These are phyloP conservation scores for Deinandra increscens DNA, from an alignment of 129 eudicot species.

Conservation along the genomic window DNA sequence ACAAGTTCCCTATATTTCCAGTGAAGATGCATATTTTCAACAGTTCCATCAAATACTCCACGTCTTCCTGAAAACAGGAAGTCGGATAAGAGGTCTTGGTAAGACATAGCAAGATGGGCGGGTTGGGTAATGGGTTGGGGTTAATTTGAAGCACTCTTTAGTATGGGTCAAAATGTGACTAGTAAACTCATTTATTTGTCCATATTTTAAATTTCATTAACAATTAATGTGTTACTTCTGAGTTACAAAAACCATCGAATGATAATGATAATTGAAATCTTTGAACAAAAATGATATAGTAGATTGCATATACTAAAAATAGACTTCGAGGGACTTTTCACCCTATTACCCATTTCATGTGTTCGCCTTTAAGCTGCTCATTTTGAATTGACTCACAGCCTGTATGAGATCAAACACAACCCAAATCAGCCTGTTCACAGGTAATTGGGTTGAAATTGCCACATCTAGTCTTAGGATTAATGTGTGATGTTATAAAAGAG, in stretches of 20 bases:
- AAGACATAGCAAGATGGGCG: background rate
- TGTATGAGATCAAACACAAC: background rate
- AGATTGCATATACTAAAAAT: background rate
- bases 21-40: conserved; percentile 97
- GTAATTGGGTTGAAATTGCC: background rate
- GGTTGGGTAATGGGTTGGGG: background rate
- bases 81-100: conserved; percentile 5
- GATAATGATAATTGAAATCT: background rate
- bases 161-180: background rate
- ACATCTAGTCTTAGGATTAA: background rate
- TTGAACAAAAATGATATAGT: background rate
- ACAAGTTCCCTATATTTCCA: conserved; percentile 98
- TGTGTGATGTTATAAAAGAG: background rate
- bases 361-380: background rate
- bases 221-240: background rate
- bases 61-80: conserved; percentile 67
- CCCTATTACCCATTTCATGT: background rate
- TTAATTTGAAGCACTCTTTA: background rate
- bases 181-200: background rate
- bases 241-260: background rate
- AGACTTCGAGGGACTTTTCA: background rate
- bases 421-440: background rate
- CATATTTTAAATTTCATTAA: background rate
- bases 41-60: conserved; percentile 91
- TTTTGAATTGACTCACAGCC: background rate